Conservation (phyloP, 768 basidiomycete genomes). For the Panellus pusillus region DNA sequence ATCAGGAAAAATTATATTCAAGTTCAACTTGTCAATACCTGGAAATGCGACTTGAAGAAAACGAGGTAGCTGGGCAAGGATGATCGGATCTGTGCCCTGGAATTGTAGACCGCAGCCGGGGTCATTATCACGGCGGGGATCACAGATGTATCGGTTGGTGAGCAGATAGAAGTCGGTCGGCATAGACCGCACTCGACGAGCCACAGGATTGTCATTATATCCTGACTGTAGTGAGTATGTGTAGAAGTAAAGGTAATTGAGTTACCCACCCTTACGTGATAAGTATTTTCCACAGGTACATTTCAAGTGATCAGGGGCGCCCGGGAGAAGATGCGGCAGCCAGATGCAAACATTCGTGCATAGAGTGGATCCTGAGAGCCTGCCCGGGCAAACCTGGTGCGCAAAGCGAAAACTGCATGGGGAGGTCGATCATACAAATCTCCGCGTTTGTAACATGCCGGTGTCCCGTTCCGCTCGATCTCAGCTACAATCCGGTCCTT, state of each 20-base stretch:
- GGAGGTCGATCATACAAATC: conserved; percentile 5
- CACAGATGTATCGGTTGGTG: background rate
- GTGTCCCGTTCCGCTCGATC: background rate
- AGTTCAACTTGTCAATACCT: too few species aligned
- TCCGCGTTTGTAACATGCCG: background rate
- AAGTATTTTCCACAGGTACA: background rate
- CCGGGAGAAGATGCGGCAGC: conserved; percentile 1
- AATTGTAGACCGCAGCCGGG: background rate
- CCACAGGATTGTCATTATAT: background rate
- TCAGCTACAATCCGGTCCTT: background rate
- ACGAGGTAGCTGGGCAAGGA: too few species aligned
- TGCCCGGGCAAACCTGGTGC: background rate
- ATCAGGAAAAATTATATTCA: too few species aligned
- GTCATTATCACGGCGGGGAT: background rate
- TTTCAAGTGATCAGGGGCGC: background rate
- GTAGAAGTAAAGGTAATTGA: background rate
- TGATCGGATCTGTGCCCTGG: background rate
- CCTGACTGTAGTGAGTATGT: background rate
- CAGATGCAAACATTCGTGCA: conserved; percentile 1
- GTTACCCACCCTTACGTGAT: background rate
- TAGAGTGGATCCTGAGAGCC: background rate
- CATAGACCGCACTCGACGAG: background rate
- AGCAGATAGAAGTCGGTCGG: background rate
- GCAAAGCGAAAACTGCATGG: conserved; percentile 3
- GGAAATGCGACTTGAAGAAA: too few species aligned